phyloP scores from a whole-genome alignment of 140 eudicot genomes.

The Stevia rebaudiana region DNA sequence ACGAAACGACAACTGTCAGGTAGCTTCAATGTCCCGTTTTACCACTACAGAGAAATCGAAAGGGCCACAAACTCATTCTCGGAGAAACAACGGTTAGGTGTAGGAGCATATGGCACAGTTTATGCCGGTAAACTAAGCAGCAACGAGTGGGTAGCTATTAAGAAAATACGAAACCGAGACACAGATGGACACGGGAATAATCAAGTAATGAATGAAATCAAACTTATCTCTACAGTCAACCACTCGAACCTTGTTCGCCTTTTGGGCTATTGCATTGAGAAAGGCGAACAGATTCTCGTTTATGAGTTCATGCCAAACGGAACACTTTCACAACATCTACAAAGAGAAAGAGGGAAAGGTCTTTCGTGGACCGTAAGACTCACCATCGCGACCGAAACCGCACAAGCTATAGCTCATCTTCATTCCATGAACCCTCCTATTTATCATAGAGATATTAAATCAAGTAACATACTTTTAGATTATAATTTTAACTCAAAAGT shows the following conservation, averaged over 20 bases:
- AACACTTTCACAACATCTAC: constrained; percentile 77
- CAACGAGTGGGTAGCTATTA: constrained; percentile 81
- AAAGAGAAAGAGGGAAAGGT: constrained; percentile 62
- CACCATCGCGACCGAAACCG: constrained; percentile 82
- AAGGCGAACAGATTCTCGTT: constrained; percentile 82
- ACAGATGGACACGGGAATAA: constrained; percentile 56
- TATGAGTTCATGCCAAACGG: constrained; percentile 90
- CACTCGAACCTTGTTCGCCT: constrained; percentile 91
- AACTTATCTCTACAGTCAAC: constrained; percentile 83
- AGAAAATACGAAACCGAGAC: constrained; percentile 60
- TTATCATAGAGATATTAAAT: constrained; percentile 86
- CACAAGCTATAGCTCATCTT: constrained; percentile 83
- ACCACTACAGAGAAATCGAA: constrained; percentile 66
- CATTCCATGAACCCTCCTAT: constrained; percentile 89
- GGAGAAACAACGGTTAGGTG: constrained; percentile 71
- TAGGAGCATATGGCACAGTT: constrained; percentile 93
- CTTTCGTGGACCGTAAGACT: constrained; percentile 88
- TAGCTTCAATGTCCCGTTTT: constrained; percentile 55
- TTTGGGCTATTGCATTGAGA: constrained; percentile 75
- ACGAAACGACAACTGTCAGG: constrained; percentile 52
- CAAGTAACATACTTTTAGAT: constrained; percentile 81
- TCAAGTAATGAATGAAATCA: constrained; percentile 90
- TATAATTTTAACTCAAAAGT: constrained; percentile 68
- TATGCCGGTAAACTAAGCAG: constrained; percentile 77
- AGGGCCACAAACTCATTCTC: constrained; percentile 72